phyloP scores from a whole-genome alignment of 2,329 filamentous ascomycete species.

The Beauveria australis region DNA sequence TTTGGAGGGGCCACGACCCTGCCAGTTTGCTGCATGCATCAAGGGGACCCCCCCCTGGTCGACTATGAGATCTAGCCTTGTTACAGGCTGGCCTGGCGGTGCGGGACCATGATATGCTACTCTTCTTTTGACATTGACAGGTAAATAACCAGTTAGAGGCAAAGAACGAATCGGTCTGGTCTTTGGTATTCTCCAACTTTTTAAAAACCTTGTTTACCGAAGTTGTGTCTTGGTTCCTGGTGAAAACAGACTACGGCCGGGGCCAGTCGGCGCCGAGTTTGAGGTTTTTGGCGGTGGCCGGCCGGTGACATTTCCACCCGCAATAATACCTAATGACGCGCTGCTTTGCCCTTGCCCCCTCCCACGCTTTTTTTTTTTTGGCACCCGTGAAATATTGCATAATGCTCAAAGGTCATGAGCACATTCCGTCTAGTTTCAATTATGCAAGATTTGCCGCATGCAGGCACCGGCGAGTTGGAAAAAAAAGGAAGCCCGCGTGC shows the following conservation, averaged over 20 bases:
- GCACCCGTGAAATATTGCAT: constrained; percentile 1
- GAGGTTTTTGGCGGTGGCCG: background rate
- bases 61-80: constrained; percentile 20
- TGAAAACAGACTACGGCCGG: background rate
- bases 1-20: constrained; percentile 9
- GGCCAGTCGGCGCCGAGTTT: background rate
- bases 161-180: no score
- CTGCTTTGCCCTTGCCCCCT: background rate
- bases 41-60: constrained; percentile 7
- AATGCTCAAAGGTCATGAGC: constrained; percentile 1
- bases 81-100: constrained; percentile 18
- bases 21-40: constrained; percentile 1
- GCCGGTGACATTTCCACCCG: background rate
- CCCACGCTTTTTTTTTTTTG: background rate
- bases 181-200: background rate
- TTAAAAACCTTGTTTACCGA: background rate
- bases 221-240: background rate
- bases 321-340: background rate
- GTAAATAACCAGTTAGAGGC: no score
- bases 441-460: background rate
- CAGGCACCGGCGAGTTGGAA: background rate
- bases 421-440: constrained; percentile 8
- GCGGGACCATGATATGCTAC: constrained; percentile 14
- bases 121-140: background rate
- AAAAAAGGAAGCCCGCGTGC: background rate